Evolutionary conservation across 257 asterid species (phyloP).

Genomic region (Solanum lycopersicoides): DNA sequence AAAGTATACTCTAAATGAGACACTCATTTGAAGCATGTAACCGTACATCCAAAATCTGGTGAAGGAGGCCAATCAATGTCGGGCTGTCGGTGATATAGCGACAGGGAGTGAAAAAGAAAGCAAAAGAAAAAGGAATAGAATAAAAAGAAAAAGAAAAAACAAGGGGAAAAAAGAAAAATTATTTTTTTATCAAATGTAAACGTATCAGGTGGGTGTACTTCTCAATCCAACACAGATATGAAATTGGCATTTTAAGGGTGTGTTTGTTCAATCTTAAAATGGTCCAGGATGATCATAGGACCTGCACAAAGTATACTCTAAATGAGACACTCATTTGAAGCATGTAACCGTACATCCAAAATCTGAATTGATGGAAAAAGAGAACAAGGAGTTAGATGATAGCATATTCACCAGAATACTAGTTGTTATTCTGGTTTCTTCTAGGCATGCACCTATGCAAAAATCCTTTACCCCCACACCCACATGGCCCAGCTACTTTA

Average conservation of each 20-base stretch:
- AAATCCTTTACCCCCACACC: neutral
- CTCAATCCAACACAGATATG: neutral
- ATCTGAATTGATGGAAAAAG: neutral
- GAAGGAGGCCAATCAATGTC: no score
- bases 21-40: neutral
- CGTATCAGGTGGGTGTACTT: neutral
- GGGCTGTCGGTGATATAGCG: no score
- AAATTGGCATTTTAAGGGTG: neutral
- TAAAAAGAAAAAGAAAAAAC: neutral
- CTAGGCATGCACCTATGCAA: neutral
- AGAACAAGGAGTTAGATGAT: neutral
- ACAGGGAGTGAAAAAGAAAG: no score
- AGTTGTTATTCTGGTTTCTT: neutral
- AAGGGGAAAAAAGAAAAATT: neutral
- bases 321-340: neutral
- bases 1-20: neutral
- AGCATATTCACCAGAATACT: neutral
- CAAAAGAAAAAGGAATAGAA: no score
- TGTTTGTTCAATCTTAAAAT: neutral
- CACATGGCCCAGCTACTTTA: neutral
- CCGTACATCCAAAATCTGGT: neutral
- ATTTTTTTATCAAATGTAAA: neutral
- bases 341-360: neutral
- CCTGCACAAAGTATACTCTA: neutral
- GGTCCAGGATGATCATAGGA: neutral